Percentiles rank a stretch among this genome's conserved stretches.
Conservation (phyloP, 306 rosid genomes). For the Malus sieversii region DNA sequence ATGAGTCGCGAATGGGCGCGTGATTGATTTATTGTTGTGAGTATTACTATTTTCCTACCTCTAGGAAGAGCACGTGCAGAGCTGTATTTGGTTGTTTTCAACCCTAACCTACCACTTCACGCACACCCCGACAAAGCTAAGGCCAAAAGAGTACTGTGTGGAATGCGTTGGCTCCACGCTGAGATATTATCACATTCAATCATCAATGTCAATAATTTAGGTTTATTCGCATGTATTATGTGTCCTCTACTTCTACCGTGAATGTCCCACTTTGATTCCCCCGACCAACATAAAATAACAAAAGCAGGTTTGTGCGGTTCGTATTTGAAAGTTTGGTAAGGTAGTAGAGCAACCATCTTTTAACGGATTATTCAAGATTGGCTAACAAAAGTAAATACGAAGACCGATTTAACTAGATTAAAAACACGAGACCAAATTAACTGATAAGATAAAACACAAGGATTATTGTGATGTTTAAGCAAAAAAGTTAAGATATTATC, state of each 20-base stretch:
- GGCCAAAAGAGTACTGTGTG: neutral
- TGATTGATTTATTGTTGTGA: neutral
- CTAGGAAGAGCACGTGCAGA: conserved; percentile 8
- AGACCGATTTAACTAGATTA: fast-evolving
- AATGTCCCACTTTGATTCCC: neutral
- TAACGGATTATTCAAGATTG: too few relatives aligned
- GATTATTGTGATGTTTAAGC: too few relatives aligned
- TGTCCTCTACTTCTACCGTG: neutral
- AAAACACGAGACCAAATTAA: too few relatives aligned
- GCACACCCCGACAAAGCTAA: neutral
- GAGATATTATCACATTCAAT: neutral
- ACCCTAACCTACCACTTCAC: neutral
- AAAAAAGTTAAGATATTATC: too few relatives aligned
- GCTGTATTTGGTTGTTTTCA: neutral
- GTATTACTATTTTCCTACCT: neutral
- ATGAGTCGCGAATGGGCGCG: neutral
- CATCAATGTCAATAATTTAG: neutral
- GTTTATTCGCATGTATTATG: neutral
- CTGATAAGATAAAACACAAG: too few relatives aligned
- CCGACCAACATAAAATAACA: neutral
- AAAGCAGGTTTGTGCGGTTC: neutral
- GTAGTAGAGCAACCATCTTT: neutral
- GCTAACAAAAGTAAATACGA: too few relatives aligned
- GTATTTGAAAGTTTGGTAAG: neutral
- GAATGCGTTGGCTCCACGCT: neutral